These are phyloP conservation scores for Agrostemma githago DNA, from an alignment of 148 eudicot species.

Conservation along the genomic window DNA sequence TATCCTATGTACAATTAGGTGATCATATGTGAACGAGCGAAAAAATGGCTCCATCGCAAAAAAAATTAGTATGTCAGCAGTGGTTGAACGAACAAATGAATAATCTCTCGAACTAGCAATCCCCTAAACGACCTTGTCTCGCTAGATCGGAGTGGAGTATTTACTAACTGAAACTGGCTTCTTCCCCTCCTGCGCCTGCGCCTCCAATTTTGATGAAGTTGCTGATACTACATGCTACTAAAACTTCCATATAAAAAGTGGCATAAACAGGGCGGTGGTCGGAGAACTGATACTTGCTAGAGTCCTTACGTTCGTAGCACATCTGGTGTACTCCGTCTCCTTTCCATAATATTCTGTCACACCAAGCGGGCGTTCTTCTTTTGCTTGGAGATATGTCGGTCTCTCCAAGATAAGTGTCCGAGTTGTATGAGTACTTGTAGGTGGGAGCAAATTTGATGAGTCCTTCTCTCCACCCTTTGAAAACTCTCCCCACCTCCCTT, in stretches of 20 bases:
- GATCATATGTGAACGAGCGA: background rate
- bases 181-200: slow-evolving; percentile 24
- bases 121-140: background rate
- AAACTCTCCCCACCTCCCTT: slow-evolving; percentile 58
- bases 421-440: slow-evolving; percentile 57
- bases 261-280: slow-evolving; percentile 75
- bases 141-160: background rate
- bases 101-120: background rate
- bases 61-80: slow-evolving; percentile 5
- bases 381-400: slow-evolving; percentile 48
- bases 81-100: slow-evolving; percentile 11
- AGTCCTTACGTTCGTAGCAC: slow-evolving; percentile 46
- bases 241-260: slow-evolving; percentile 39
- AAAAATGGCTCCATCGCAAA: slow-evolving; percentile 3
- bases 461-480: slow-evolving; percentile 75
- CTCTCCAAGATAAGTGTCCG: slow-evolving; percentile 54
- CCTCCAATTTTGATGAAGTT: slow-evolving; percentile 29
- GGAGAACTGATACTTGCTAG: slow-evolving; percentile 42
- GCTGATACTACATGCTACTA: slow-evolving; percentile 18
- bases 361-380: slow-evolving; percentile 82
- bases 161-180: slow-evolving; percentile 23
- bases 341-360: slow-evolving; percentile 71
- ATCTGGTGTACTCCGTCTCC: slow-evolving; percentile 49
- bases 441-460: slow-evolving; percentile 61
- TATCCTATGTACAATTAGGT: slow-evolving; percentile 9